These are phyloP conservation scores for Fusarium chuoi DNA, from an alignment of 2,329 filamentous ascomycete genomes.

Conservation along the genomic window DNA sequence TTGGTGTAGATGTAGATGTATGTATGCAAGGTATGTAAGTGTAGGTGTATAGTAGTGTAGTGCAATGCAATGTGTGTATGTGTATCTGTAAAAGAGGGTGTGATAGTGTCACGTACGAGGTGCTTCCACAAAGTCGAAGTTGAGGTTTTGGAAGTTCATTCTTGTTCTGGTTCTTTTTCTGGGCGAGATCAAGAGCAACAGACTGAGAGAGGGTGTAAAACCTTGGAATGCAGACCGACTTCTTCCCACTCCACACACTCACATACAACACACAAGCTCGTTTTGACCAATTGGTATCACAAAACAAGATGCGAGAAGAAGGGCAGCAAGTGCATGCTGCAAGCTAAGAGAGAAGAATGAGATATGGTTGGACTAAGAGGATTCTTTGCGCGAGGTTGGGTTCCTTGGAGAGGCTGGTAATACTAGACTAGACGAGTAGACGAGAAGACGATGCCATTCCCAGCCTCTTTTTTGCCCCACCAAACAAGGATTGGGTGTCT, in stretches of 20 bases:
- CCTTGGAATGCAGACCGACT: slow-evolving; percentile 40
- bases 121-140: slow-evolving; percentile 52
- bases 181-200: slow-evolving; percentile 7
- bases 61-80: neutral
- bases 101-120: slow-evolving; percentile 48
- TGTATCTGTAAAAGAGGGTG: slow-evolving; percentile 10
- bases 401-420: slow-evolving; percentile 39
- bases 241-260: slow-evolving; percentile 48
- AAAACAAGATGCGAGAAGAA: slow-evolving; percentile 46
- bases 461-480: slow-evolving; percentile 42
- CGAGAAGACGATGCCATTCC: slow-evolving; percentile 27
- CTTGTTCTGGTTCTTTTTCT: slow-evolving; percentile 31
- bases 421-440: neutral
- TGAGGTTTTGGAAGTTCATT: slow-evolving; percentile 53
- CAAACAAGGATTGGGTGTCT: slow-evolving; percentile 19
- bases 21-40: neutral
- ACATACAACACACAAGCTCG: slow-evolving; percentile 36
- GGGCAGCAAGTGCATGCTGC: slow-evolving; percentile 43
- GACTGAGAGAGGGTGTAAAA: slow-evolving; percentile 8
- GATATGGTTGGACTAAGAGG: slow-evolving; percentile 50
- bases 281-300: slow-evolving; percentile 49
- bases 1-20: neutral
- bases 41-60: neutral
- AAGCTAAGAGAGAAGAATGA: slow-evolving; percentile 39
- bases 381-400: slow-evolving; percentile 44